Conservation (phyloP, 1,139 yeast species). For the Sugiyamaella castrensis region DNA sequence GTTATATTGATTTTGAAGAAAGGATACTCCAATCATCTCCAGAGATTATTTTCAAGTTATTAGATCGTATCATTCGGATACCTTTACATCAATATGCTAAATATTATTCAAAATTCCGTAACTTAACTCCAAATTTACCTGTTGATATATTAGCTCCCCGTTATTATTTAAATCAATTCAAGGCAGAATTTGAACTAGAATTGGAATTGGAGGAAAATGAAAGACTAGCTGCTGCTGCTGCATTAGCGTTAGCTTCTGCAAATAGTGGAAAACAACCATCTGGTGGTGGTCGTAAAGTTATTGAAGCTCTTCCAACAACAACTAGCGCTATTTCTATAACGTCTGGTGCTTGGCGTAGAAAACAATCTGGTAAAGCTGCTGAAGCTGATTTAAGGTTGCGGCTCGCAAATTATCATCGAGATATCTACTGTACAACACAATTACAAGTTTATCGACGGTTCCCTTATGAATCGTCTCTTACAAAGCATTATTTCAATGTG, state of each 20-base stretch:
- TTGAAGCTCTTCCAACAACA: no score
- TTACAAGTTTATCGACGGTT: conserved; percentile 54
- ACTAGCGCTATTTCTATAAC: background rate
- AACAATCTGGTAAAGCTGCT: conserved; percentile 2
- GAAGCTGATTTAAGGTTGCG: conserved; percentile 34
- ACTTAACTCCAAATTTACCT: conserved; percentile 28
- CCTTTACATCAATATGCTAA: conserved; percentile 77
- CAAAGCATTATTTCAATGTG: conserved; percentile 52
- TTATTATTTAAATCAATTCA: conserved; percentile 29
- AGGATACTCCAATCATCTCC: conserved; percentile 23
- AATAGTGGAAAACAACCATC: no score
- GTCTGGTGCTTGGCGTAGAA: background rate
- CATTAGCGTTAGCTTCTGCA: no score
- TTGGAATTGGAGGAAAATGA: conserved; percentile 18
- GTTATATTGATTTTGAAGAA: conserved; percentile 58
- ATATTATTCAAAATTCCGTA: conserved; percentile 41
- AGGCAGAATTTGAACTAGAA: conserved; percentile 32
- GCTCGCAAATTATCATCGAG: conserved; percentile 36
- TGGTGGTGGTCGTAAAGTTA: no score
- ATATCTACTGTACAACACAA: conserved; percentile 61
- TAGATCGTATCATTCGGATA: conserved; percentile 61
- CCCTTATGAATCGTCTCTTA: conserved; percentile 56
- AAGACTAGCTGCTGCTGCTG: background rate
- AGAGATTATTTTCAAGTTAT: conserved; percentile 41
- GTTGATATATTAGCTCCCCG: conserved; percentile 28